phyloP scores from a whole-genome alignment of 352 stramenopile genomes.

The Phytophthora cryptogea region DNA sequence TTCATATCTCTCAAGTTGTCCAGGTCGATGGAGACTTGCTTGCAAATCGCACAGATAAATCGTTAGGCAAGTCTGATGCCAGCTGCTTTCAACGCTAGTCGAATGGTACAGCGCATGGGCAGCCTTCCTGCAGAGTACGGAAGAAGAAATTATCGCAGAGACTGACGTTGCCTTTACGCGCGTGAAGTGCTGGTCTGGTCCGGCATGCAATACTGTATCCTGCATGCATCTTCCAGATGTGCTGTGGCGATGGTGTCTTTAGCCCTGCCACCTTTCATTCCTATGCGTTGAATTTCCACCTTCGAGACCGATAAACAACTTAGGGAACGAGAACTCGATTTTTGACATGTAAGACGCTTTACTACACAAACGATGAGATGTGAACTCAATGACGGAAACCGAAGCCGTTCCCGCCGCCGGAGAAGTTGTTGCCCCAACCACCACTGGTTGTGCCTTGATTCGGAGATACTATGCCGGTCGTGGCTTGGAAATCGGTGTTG shows the following conservation, averaged over 20 bases:
- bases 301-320: too few species aligned
- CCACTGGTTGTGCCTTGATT: constrained; percentile 13
- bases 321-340: too few species aligned
- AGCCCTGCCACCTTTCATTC: too few species aligned
- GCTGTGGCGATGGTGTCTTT: too few species aligned
- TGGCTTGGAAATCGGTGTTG: constrained; percentile 20
- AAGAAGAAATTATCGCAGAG: not conserved
- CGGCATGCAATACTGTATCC: too few species aligned
- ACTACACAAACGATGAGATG: not conserved
- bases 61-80: constrained; percentile 5
- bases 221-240: too few species aligned
- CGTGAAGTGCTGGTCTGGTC: too few species aligned
- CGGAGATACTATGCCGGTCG: constrained; percentile 22
- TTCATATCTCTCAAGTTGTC: not conserved
- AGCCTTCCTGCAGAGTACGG: not conserved
- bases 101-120: not conserved
- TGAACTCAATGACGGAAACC: constrained; percentile 21
- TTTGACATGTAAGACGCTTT: too few species aligned
- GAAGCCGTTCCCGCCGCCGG: constrained; percentile 22
- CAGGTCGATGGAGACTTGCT: not conserved
- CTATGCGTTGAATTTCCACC: too few species aligned
- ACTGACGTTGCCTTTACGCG: not conserved
- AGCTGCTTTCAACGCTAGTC: constrained; percentile 10
- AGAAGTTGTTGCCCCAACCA: constrained; percentile 22
- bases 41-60: not conserved